Percentiles rank a stretch among this genome's conserved stretches.
phyloP scores from a whole-genome alignment of 1,284 basidiomycete species.

The Ganoderma lucidum region DNA sequence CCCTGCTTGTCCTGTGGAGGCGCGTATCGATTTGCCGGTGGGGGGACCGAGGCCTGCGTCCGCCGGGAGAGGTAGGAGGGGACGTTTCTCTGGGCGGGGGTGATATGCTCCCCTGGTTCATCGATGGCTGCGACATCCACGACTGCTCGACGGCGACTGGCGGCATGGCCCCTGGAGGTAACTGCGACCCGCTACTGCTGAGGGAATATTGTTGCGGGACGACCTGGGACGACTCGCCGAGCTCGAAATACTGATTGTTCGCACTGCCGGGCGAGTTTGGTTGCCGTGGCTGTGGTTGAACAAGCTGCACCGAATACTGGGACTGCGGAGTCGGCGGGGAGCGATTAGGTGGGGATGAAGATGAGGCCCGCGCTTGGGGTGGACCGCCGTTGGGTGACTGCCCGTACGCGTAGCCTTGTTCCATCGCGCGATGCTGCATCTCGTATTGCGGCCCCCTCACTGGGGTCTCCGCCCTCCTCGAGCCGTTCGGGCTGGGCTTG shows the following conservation, averaged over 20 bases:
- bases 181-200: slow-evolving; percentile 39
- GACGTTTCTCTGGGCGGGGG: slow-evolving; percentile 48
- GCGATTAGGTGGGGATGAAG: slow-evolving; percentile 36
- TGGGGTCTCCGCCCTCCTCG: slow-evolving; percentile 83
- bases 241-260: slow-evolving; percentile 44
- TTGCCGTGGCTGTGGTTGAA: slow-evolving; percentile 44
- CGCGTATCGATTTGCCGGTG: slow-evolving; percentile 48
- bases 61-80: slow-evolving; percentile 31
- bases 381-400: slow-evolving; percentile 24
- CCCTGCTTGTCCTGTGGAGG: slow-evolving; percentile 43
- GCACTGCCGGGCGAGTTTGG: slow-evolving; percentile 34
- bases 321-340: slow-evolving; percentile 22
- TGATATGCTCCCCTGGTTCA: slow-evolving; percentile 41
- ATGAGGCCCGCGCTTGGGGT: slow-evolving; percentile 30
- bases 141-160: slow-evolving; percentile 48
- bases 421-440: slow-evolving; percentile 91
- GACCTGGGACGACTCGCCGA: slow-evolving; percentile 39
- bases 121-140: slow-evolving; percentile 37
- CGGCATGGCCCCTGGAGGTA: slow-evolving; percentile 71
- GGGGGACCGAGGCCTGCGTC: slow-evolving; percentile 48
- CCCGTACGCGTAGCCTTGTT: slow-evolving; percentile 72
- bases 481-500: slow-evolving; percentile 61
- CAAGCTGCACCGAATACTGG: slow-evolving; percentile 39
- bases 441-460: slow-evolving; percentile 92
- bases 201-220: slow-evolving; percentile 43